Evolutionary conservation across 192 early-diverging fungal species (phyloP).

Genomic region (Podila horticola): DNA sequence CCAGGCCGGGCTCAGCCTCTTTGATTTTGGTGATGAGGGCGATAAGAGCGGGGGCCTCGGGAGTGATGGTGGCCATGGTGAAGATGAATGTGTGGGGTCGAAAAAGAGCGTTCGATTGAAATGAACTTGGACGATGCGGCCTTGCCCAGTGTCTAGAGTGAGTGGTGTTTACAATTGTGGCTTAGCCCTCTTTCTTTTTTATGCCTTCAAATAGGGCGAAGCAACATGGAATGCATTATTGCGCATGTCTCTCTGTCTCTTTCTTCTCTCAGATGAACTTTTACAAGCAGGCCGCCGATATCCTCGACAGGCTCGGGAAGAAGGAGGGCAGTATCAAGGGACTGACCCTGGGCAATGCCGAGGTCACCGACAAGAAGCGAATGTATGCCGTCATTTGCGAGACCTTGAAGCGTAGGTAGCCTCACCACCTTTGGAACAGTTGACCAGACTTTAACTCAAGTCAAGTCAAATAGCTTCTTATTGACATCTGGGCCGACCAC

Average conservation of each 20-base stretch:
- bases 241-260: background rate
- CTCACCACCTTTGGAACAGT: background rate
- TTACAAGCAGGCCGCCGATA: constrained; percentile 80
- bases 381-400: constrained; percentile 94
- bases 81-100: background rate
- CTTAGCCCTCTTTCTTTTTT: background rate
- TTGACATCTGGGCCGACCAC: background rate
- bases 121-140: background rate
- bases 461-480: background rate
- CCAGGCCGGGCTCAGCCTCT: constrained; percentile 57
- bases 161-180: constrained; percentile 7
- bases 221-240: too few species aligned
- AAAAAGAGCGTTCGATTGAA: background rate
- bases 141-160: background rate
- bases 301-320: constrained; percentile 75
- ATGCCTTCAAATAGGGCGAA: background rate
- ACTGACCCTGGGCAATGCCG: constrained; percentile 71
- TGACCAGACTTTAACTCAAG: background rate
- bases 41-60: constrained; percentile 37
- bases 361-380: constrained; percentile 81
- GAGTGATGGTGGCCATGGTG: constrained; percentile 45
- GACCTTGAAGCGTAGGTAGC: constrained; percentile 79
- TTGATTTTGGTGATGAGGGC: constrained; percentile 58
- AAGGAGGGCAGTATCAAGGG: constrained; percentile 84
- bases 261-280: constrained; percentile 60